phyloP scores from a whole-genome alignment of 129 eudicot genomes.

The Erigeron canadensis region DNA sequence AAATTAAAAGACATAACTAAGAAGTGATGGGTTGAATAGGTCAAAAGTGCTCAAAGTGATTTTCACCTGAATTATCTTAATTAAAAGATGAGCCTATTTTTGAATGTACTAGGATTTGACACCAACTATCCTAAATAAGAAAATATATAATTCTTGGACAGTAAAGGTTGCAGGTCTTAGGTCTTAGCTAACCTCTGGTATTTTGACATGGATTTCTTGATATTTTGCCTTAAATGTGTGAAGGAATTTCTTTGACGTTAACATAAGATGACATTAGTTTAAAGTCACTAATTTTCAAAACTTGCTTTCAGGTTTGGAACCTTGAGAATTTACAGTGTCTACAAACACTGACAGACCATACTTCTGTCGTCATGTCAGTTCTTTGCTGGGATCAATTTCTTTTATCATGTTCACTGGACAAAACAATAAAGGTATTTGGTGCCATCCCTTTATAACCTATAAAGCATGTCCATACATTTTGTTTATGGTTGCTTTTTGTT shows the following conservation, averaged over 20 bases:
- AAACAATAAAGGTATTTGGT: conserved; percentile 72
- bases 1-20: neutral
- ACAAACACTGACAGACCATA: conserved; percentile 79
- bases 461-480: conserved; percentile 4
- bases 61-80: too few relatives aligned
- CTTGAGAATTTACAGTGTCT: conserved; percentile 89
- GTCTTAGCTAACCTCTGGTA: too few relatives aligned
- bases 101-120: too few relatives aligned
- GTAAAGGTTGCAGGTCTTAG: too few relatives aligned
- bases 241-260: neutral
- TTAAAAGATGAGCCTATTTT: too few relatives aligned
- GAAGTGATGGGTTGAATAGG: neutral
- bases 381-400: conserved; percentile 98
- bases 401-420: conserved; percentile 81
- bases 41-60: neutral
- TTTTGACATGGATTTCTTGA: neutral
- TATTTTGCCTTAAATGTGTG: neutral
- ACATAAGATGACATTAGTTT: neutral
- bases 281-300: neutral
- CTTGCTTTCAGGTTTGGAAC: conserved; percentile 77
- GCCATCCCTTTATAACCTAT: neutral
- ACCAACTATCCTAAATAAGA: too few relatives aligned
- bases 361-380: conserved; percentile 91
- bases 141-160: too few relatives aligned
- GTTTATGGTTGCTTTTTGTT: conserved; percentile 13